A percentile compares a stretch with the other conserved stretches of the same genome.
phyloP scores from a whole-genome alignment of 192 early-diverging fungal species.

The Phycomyces blakesleeanus region DNA sequence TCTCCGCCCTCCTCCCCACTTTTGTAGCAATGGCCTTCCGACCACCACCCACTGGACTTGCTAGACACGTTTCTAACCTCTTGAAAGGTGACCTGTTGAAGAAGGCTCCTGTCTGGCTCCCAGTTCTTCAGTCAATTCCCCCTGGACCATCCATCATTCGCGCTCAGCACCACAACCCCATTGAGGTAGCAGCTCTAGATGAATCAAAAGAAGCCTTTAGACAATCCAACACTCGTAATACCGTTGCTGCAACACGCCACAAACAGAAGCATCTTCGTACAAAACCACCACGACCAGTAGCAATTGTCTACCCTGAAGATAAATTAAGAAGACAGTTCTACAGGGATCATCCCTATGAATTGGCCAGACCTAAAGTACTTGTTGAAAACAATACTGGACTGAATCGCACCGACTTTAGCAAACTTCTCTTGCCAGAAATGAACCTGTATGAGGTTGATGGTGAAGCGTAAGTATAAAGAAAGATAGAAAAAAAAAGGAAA shows the following conservation, averaged over 20 bases:
- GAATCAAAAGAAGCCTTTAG: conserved; percentile 1
- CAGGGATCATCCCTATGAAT: conserved; percentile 90
- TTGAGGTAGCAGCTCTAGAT: conserved; percentile 18
- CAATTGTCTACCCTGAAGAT: conserved; percentile 90
- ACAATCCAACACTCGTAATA: not conserved
- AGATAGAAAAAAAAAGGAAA: not conserved
- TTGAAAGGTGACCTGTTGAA: conserved; percentile 52
- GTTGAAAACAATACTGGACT: conserved; percentile 61
- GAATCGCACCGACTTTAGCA: conserved; percentile 49
- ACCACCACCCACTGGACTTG: conserved; percentile 42
- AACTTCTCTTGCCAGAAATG: conserved; percentile 47
- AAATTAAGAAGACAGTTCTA: conserved; percentile 81
- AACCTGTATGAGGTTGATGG: conserved; percentile 61
- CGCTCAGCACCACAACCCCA: conserved; percentile 25
- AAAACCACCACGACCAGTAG: conserved; percentile 55
- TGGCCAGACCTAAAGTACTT: conserved; percentile 63
- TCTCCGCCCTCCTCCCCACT: not conserved
- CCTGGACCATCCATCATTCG: conserved; percentile 56
- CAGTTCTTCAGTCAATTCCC: conserved; percentile 42
- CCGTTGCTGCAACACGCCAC: conserved; percentile 23
- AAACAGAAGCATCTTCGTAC: conserved; percentile 57
- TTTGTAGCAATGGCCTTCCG: conserved; percentile 24
- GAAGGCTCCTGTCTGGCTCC: conserved; percentile 50
- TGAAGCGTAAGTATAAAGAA: conserved; percentile 68
- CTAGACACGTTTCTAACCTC: conserved; percentile 48